Evolutionary conservation across 768 basidiomycete species (phyloP), one percentile per base, ranked within the genome.

Genomic region (Pleurotus pulmonarius): DNA sequence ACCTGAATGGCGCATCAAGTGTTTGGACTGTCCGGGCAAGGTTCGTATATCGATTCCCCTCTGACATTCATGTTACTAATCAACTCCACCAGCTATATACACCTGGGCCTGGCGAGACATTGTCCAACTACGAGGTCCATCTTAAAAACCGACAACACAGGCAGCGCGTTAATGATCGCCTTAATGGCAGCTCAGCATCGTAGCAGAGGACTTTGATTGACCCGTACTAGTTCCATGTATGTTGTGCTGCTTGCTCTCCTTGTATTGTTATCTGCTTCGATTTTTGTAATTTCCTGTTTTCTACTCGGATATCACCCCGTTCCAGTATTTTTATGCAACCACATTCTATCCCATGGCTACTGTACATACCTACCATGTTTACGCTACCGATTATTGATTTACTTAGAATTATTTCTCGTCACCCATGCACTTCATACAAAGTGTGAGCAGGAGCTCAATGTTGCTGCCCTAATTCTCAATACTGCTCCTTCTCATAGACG

Each of bases 71-170:
- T 59, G 15, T 61, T 55, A 20, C 59, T 63, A 34, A 59, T 24
- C n/a, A 16, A 7, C 8, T 59, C 52, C 38, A 56, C 43, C 64
- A 94, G 87, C 70, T 97, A 56, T 98, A 97, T 77, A 92, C 89
- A 63, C 86, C 94, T 45, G 95, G 95, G 46, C 92, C 92, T 9
- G 88, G 81, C 6, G 88, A 95, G 71, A 90, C 91, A 9, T 71
- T 98, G 48, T 77, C 81, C 22, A 97, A 98, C 68, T 98, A 94
- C 63, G 90, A 94, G 66, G 89, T 97, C 9, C 96, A 99, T 73
- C 73, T 99, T 54, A 88, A 85, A 75, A 93, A 94, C 64, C 82
- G 90, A 49, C 80, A 83, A 66, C 92, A 94, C 70, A 84, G 91
- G 39, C 78, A 81, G 60, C 82, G 85, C 52, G 91, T 93, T 29